Evolutionary conservation across 371 early-diverging fungal genomes (phyloP), one percentile per base, ranked within the genome.

Genomic region (Mucor mucedo): DNA sequence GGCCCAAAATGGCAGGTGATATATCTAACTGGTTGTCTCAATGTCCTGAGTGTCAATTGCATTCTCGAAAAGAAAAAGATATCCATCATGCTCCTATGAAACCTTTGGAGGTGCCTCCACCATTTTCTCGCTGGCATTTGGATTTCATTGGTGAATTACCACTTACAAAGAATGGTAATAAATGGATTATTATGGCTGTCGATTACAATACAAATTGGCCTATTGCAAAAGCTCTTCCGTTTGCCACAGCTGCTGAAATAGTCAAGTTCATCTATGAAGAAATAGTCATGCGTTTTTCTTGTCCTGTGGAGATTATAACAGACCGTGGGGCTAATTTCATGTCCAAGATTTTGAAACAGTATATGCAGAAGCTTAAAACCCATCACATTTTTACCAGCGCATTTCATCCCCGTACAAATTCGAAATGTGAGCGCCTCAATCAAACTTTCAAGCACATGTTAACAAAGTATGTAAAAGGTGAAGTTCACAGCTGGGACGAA

Each of bases 181-280:
- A 44, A 1, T 73, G 70, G 74, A 14, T 70, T 9, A 33, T 73
- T 0, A 65, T 60, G 1, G 80, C 80, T 0, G 76, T 82, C 10
- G 82, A 84, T 41, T 71, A 71, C 53, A 41, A 66, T 4, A 79
- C 80, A 0, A n/a, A n/a, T n/a, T n/a, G n/a, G n/a, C n/a, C n/a
- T n/a, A n/a, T n/a, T n/a, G n/a, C n/a, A n/a, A n/a, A n/a, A n/a
- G n/a, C n/a, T n/a, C n/a, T n/a, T n/a, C n/a, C n/a, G n/a, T n/a
- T n/a, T n/a, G n/a, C n/a, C n/a, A 76, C 35, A 35, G 66, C 44
- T 3, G 63, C 47, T 28, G 56, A 72, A 8, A 63, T 66, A 2
- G n/a, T n/a, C n/a, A n/a, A n/a, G n/a, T n/a, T n/a, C n/a, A n/a
- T n/a, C n/a, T n/a, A n/a, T n/a, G n/a, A 62, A 78, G 67, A 71